Conservation (phyloP, 2,329 filamentous ascomycete species). For the Calonectria honghensis region DNA sequence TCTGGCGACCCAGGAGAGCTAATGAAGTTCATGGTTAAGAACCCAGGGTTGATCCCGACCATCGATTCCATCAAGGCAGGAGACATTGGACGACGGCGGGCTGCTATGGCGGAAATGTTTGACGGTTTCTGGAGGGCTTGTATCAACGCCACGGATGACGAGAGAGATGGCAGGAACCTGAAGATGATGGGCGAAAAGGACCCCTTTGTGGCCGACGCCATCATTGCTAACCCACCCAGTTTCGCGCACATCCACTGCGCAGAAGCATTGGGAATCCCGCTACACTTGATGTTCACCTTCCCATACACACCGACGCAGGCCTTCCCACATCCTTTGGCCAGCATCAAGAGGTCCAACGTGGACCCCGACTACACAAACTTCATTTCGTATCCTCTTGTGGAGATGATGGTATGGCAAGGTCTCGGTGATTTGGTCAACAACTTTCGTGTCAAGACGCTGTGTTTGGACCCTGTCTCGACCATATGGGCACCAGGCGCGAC, state of each 20-base stretch:
- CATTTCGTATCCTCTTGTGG: constrained; percentile 86
- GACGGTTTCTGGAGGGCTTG: constrained; percentile 88
- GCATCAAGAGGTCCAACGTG: constrained; percentile 82
- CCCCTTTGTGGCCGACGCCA: constrained; percentile 83
- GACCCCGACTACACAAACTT: constrained; percentile 86
- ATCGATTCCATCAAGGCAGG: constrained; percentile 83
- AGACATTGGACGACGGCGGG: constrained; percentile 80
- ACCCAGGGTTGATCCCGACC: constrained; percentile 85
- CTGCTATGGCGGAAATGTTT: constrained; percentile 88
- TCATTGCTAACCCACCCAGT: constrained; percentile 88
- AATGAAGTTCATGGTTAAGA: constrained; percentile 94
- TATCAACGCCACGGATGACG: constrained; percentile 82
- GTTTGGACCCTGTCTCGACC: constrained; percentile 83
- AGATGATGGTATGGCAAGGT: constrained; percentile 95
- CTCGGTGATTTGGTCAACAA: constrained; percentile 86
- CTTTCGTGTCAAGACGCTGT: constrained; percentile 81
- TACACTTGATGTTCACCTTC: constrained; percentile 93
- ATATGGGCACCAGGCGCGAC: constrained; percentile 85
- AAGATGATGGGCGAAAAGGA: constrained; percentile 79
- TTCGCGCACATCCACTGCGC: constrained; percentile 88
- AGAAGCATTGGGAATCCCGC: constrained; percentile 80
- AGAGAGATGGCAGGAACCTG: constrained; percentile 73
- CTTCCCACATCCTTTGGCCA: constrained; percentile 86
- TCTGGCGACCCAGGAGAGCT: constrained; percentile 87
- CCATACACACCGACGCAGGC: constrained; percentile 85